A percentile compares a stretch with the other conserved stretches of the same genome.
These are phyloP conservation scores for Fusarium tanahbumbuense DNA, from an alignment of 2,329 filamentous ascomycete genomes.

Conservation along the genomic window DNA sequence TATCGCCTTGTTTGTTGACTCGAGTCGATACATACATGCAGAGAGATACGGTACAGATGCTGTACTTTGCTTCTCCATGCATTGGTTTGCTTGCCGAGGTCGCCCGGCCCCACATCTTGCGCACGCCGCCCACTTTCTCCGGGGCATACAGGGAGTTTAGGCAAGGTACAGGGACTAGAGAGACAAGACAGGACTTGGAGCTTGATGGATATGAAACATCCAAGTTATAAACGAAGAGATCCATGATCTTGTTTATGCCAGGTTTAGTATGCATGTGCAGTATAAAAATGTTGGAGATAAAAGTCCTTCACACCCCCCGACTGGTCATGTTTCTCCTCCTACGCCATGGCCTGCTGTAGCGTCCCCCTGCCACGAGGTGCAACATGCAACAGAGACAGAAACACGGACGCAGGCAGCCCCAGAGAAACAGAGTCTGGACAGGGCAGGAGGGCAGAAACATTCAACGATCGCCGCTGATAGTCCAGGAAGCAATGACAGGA, in stretches of 20 bases:
- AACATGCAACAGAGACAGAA: neutral
- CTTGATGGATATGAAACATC: slow-evolving; percentile 6
- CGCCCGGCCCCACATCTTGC: slow-evolving; percentile 28
- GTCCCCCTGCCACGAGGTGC: slow-evolving; percentile 34
- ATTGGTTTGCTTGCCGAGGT: slow-evolving; percentile 18
- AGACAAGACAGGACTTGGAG: neutral
- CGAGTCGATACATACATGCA: neutral
- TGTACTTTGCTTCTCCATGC: neutral
- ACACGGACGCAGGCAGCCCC: neutral
- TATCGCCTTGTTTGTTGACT: neutral
- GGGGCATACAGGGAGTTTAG: neutral
- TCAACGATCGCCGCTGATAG: slow-evolving; percentile 23
- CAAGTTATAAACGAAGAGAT: slow-evolving; percentile 1
- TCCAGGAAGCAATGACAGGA: slow-evolving; percentile 15
- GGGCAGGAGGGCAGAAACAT: slow-evolving; percentile 13
- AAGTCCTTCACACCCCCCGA: neutral
- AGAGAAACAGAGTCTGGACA: neutral
- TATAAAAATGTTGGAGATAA: neutral
- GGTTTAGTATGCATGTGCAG: neutral
- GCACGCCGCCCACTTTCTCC: slow-evolving; percentile 30
- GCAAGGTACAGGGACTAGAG: neutral
- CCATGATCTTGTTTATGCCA: slow-evolving; percentile 1
- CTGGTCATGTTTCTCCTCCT: slow-evolving; percentile 32
- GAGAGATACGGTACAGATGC: neutral
- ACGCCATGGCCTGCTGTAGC: slow-evolving; percentile 24